Evolutionary conservation across 257 asterid genomes (phyloP).

Genomic region (Dorcoceras hygrometricum): DNA sequence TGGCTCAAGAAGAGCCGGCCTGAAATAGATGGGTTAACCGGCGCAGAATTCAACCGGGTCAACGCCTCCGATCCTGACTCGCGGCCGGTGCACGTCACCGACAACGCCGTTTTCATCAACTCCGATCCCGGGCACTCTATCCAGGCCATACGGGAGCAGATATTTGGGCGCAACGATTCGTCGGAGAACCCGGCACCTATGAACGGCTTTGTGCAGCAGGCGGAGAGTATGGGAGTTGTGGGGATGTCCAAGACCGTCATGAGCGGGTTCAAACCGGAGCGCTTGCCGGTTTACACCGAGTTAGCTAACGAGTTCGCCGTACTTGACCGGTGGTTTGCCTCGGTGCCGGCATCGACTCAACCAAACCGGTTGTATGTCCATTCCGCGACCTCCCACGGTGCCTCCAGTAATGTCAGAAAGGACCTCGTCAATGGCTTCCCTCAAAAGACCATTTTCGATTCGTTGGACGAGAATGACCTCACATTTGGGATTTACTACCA

Average conservation of each 20-base stretch:
- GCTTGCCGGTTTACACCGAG: slow-evolving; percentile 66
- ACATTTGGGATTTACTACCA: slow-evolving; percentile 88
- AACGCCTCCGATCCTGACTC: slow-evolving; percentile 76
- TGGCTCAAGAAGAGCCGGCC: slow-evolving; percentile 79
- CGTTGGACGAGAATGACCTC: slow-evolving; percentile 74
- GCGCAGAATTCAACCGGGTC: slow-evolving; percentile 66
- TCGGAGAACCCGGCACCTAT: slow-evolving; percentile 79
- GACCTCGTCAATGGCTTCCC: slow-evolving; percentile 89
- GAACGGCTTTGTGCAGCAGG: slow-evolving; percentile 97
- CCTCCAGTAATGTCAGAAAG: slow-evolving; percentile 87
- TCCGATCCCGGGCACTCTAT: slow-evolving; percentile 97
- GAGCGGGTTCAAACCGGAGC: slow-evolving; percentile 86
- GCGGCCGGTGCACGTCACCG: slow-evolving; percentile 42
- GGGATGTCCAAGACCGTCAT: slow-evolving; percentile 64
- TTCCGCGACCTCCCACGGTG: slow-evolving; percentile 98
- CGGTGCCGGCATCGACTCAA: slow-evolving; percentile 96
- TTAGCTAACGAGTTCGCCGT: slow-evolving; percentile 78
- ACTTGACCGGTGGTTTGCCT: slow-evolving; percentile 90
- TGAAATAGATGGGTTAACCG: slow-evolving; percentile 75
- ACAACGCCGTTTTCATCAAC: slow-evolving; percentile 63
- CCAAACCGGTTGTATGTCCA: slow-evolving; percentile 94
- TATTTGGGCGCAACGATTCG: slow-evolving; percentile 65
- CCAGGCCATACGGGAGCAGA: slow-evolving; percentile 90
- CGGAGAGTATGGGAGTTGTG: slow-evolving; percentile 64
- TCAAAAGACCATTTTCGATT: slow-evolving; percentile 91